Base-by-base conservation (phyloP, 2,329 filamentous ascomycete genomes). In the Scedosporium boydii region DNA sequence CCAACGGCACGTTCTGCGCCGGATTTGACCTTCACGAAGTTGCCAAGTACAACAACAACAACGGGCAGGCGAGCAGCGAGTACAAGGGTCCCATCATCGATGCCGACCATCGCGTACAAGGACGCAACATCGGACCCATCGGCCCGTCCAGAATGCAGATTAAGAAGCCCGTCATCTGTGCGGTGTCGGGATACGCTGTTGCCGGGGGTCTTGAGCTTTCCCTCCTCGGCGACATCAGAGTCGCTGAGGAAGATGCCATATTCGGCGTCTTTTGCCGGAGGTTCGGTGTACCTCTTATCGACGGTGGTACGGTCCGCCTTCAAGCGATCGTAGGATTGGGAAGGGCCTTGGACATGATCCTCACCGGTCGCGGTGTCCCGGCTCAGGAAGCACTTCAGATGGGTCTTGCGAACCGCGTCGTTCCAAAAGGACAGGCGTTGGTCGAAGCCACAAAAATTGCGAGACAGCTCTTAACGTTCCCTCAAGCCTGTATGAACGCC, bases 261-360 rank as follows among this genome's bases (percentile, higher is more conserved):
- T 82, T 85, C 60, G 82, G 82, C 2, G 77, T 85, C 3, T 85
- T 84, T 66, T 83, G 79, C 68, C 74, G 82, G 2, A 75, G 81
- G 2, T 82, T 68, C 10, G 69, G 65, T 21, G 66, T 66, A 26
- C 64, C 65, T 7, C 65, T 68, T 34, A 65, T 64, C 18, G 81
- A 71, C 27, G 71, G 69, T 21, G 81, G 56, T 3, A 84, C 80
- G 0, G 80, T 83, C 0, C 76, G 82, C 1, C 69, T 84, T 5
- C 80, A 79, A 63, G 74, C 74, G 1, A 74, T 83, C 55, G 70
- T 85, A 23, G 82, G 82, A 0, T 71, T 84, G 1, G 80, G 81
- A 0, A 68, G 80, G 2, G 82, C 82, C 0, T 64, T 84, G 62
- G 82, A 85, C 68, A 80, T 85, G 77, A 82, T 84, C 16, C 70